phyloP scores from a whole-genome alignment of 148 eudicot species.

The Rhododendron griersonianum region DNA sequence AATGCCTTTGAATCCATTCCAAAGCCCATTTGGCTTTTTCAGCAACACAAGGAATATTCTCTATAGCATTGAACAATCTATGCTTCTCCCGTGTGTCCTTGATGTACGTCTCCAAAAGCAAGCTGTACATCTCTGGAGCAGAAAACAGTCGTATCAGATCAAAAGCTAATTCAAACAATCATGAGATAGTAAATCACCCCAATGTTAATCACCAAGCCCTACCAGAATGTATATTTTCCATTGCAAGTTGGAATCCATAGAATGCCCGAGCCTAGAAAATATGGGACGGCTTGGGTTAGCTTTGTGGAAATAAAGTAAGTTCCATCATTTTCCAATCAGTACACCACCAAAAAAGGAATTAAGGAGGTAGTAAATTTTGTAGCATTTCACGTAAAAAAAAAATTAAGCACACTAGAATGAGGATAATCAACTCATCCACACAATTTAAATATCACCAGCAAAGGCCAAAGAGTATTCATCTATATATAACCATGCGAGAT shows the following conservation, averaged over 20 bases:
- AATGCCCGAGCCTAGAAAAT: constrained; percentile 76
- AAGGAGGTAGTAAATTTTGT: not conserved
- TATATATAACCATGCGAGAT: not conserved
- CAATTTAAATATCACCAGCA: not conserved
- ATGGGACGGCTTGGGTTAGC: constrained; percentile 7
- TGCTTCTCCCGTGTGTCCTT: constrained; percentile 68
- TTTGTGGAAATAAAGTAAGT: not conserved
- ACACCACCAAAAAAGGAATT: not conserved
- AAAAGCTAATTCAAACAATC: constrained; percentile 7
- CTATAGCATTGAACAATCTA: constrained; percentile 70
- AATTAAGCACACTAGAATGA: not conserved
- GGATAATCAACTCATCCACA: not conserved
- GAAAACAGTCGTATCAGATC: not conserved
- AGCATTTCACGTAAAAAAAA: not conserved
- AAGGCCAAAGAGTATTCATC: not conserved
- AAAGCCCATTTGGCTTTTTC: constrained; percentile 80
- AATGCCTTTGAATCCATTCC: constrained; percentile 68
- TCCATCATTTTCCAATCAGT: not conserved
- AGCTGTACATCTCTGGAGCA: constrained; percentile 76
- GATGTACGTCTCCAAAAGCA: constrained; percentile 70
- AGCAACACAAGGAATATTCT: constrained; percentile 65
- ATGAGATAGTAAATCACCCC: not conserved
- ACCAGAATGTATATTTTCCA: constrained; percentile 89
- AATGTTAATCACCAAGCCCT: constrained; percentile 5
- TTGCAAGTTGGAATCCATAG: constrained; percentile 86